Evolutionary conservation across 2,329 filamentous ascomycete species (phyloP).

Genomic region (Calcarisporium arbuscula): DNA sequence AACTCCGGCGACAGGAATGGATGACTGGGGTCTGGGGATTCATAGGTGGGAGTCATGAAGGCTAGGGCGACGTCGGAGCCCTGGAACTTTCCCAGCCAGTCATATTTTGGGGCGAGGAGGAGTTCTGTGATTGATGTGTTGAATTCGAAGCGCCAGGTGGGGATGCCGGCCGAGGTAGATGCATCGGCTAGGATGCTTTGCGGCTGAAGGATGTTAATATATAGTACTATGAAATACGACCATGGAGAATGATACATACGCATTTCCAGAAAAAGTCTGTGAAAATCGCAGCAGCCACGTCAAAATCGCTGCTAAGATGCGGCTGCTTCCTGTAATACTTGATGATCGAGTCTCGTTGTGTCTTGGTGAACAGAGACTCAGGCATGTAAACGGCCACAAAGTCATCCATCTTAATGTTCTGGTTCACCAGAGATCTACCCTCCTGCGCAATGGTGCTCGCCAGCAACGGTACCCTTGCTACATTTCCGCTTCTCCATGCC

Average conservation of each 20-base stretch:
- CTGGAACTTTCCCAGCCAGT: slow-evolving; percentile 20
- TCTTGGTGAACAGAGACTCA: slow-evolving; percentile 6
- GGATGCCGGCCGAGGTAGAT: slow-evolving; percentile 11
- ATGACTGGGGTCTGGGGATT: slow-evolving; percentile 4
- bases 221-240: background rate
- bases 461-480: slow-evolving; percentile 16
- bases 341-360: slow-evolving; percentile 11
- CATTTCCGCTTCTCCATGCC: slow-evolving; percentile 14
- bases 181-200: slow-evolving; percentile 16
- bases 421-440: slow-evolving; percentile 15
- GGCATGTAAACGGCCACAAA: slow-evolving; percentile 15
- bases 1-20: slow-evolving; percentile 12
- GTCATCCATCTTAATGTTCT: slow-evolving; percentile 12
- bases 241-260: slow-evolving; percentile 12
- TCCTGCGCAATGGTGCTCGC: slow-evolving; percentile 19
- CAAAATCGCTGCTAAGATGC: slow-evolving; percentile 14
- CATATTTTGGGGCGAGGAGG: slow-evolving; percentile 13
- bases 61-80: slow-evolving; percentile 17
- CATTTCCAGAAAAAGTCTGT: slow-evolving; percentile 21
- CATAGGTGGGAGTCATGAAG: slow-evolving; percentile 14
- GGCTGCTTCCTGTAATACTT: slow-evolving; percentile 11
- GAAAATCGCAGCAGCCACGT: slow-evolving; percentile 17
- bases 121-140: slow-evolving; percentile 17
- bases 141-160: slow-evolving; percentile 21
- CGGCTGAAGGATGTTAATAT: slow-evolving; percentile 13